These are phyloP conservation scores for Melocanna baccifera DNA, from an alignment of 176 grass and related monocot species.

Conservation along the genomic window DNA sequence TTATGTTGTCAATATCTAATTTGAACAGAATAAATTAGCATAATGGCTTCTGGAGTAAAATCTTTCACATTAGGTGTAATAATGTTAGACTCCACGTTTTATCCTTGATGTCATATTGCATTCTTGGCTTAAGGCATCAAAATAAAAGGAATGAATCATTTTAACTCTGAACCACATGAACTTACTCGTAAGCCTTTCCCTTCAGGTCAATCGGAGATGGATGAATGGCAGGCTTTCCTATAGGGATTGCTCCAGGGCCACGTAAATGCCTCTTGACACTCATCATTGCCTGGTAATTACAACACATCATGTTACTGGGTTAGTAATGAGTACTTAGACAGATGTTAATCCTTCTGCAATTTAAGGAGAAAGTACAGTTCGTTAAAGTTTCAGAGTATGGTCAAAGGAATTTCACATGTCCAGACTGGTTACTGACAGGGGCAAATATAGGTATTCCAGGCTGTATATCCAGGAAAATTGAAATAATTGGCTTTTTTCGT, in stretches of 20 bases:
- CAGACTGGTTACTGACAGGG: neutral
- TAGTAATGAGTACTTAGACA: neutral
- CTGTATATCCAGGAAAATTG: neutral
- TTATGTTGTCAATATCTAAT: neutral
- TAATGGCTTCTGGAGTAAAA: neutral
- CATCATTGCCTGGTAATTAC: slow-evolving; percentile 55
- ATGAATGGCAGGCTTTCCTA: slow-evolving; percentile 69
- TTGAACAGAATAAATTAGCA: neutral
- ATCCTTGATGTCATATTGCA: neutral
- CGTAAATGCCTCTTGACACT: slow-evolving; percentile 56
- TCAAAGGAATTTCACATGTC: neutral
- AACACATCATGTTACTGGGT: neutral
- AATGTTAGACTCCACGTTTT: neutral
- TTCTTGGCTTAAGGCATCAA: neutral
- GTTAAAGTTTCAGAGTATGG: neutral
- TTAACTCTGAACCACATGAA: neutral
- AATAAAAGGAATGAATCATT: neutral
- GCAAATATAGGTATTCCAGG: neutral
- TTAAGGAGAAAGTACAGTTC: neutral
- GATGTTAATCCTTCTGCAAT: neutral
- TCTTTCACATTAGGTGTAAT: neutral
- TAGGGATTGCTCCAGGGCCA: slow-evolving; percentile 53
- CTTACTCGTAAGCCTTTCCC: slow-evolving; percentile 71
- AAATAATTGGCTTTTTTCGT: neutral
- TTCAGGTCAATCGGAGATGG: slow-evolving; percentile 64